These are phyloP conservation scores for Dillenia suffruticosa DNA, from an alignment of 164 flowering plant genomes.

Conservation along the genomic window DNA sequence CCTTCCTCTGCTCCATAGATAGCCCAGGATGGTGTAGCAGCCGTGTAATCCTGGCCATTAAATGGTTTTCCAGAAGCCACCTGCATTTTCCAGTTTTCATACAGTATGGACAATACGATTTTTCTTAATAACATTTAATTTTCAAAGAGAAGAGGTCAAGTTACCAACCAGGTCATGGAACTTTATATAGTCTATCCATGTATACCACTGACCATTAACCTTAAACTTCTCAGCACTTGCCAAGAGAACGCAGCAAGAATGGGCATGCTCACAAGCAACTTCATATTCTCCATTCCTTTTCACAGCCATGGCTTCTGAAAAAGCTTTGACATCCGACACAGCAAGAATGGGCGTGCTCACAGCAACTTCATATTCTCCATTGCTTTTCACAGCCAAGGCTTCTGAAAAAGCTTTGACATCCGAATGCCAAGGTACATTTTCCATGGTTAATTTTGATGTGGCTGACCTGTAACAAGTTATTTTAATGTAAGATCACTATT, in stretches of 20 bases:
- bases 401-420: constrained; percentile 95
- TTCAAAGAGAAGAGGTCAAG: background rate
- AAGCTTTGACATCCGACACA: too few species aligned
- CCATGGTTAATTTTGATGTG: constrained; percentile 97
- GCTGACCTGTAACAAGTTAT: constrained; percentile 54
- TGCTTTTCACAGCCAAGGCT: constrained; percentile 70
- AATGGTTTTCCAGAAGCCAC: constrained; percentile 82
- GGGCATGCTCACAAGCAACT: constrained; percentile 96
- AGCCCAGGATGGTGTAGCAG: constrained; percentile 92
- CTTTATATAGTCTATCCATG: constrained; percentile 98
- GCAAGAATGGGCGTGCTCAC: too few species aligned
- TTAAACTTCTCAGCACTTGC: constrained; percentile 81
- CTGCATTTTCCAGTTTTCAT: constrained; percentile 27
- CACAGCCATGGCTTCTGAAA: too few species aligned
- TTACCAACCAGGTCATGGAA: constrained; percentile 86
- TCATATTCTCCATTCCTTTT: too few species aligned
- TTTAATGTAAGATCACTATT: background rate
- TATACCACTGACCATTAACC: constrained; percentile 81
- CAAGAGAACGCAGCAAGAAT: constrained; percentile 97
- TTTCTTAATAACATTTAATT: too few species aligned
- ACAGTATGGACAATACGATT: too few species aligned
- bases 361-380: constrained; percentile 84
- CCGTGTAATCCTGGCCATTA: constrained; percentile 79
- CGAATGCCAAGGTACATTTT: constrained; percentile 98
- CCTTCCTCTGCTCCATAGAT: constrained; percentile 97